These are phyloP conservation scores for Clarireedia sp. DNA, from an alignment of 2,329 filamentous ascomycete species.

Conservation along the genomic window DNA sequence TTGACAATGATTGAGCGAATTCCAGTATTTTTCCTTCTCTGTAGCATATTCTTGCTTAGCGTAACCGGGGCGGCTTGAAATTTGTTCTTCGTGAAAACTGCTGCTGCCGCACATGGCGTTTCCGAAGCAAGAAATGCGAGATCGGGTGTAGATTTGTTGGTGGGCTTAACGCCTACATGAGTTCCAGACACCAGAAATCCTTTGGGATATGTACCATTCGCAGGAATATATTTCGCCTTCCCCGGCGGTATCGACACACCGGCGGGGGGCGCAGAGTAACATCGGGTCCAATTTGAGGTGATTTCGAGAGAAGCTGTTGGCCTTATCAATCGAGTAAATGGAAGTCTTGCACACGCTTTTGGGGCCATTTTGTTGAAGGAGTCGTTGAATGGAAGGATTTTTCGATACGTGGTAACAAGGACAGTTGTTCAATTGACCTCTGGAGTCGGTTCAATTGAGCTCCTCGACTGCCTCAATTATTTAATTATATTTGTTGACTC, in stretches of 20 bases:
- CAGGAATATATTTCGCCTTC: slow-evolving; percentile 88
- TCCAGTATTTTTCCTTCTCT: slow-evolving; percentile 56
- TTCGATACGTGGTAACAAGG: too few species aligned
- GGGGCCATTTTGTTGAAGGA: slow-evolving; percentile 22
- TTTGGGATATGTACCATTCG: slow-evolving; percentile 76
- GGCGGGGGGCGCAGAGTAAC: slow-evolving; percentile 52
- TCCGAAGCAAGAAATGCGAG: slow-evolving; percentile 84
- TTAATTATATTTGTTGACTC: neutral
- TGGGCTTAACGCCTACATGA: slow-evolving; percentile 87
- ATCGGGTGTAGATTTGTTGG: slow-evolving; percentile 86
- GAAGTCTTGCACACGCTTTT: slow-evolving; percentile 17
- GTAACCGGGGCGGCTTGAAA: slow-evolving; percentile 96
- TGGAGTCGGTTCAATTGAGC: too few species aligned
- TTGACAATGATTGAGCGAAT: slow-evolving; percentile 84
- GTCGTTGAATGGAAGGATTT: too few species aligned
- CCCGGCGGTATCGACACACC: slow-evolving; percentile 58
- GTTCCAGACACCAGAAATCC: slow-evolving; percentile 83
- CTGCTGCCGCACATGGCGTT: slow-evolving; percentile 74
- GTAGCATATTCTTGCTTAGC: slow-evolving; percentile 67
- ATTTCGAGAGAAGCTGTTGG: slow-evolving; percentile 19
- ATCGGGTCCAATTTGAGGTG: slow-evolving; percentile 27
- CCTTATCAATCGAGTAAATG: slow-evolving; percentile 20
- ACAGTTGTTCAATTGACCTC: too few species aligned
- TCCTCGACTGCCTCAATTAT: too few species aligned
- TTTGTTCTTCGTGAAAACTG: slow-evolving; percentile 96